phyloP scores from a whole-genome alignment of 1,284 basidiomycete species.

The Boletus semigastroideus region DNA sequence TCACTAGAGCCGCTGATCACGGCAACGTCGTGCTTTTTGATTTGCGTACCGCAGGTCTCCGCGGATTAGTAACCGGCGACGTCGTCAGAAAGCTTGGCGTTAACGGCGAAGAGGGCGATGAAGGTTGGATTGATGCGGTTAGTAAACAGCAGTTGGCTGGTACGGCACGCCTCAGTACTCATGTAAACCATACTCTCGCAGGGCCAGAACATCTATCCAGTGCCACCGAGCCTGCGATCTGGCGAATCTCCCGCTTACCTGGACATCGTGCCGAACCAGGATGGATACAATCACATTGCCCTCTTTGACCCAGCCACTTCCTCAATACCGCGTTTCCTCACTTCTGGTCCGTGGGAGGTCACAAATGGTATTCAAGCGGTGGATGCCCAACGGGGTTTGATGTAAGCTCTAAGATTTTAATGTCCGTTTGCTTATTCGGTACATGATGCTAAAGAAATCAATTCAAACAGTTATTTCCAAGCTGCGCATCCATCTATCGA shows the following conservation, averaged over 20 bases:
- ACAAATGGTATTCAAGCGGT: conserved; percentile 72
- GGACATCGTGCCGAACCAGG: conserved; percentile 77
- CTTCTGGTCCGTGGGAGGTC: conserved; percentile 89
- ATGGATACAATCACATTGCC: conserved; percentile 89
- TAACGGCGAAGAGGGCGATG: conserved; percentile 82
- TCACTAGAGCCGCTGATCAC: conserved; percentile 77
- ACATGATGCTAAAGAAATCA: conserved; percentile 19
- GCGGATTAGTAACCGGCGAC: conserved; percentile 41
- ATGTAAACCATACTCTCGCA: conserved; percentile 28
- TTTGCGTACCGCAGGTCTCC: conserved; percentile 36
- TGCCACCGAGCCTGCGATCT: conserved; percentile 46
- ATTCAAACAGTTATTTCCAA: conserved; percentile 72
- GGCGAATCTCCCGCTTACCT: conserved; percentile 67
- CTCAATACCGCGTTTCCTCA: conserved; percentile 76
- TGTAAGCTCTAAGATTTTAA: conserved; percentile 52
- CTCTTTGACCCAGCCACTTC: conserved; percentile 78
- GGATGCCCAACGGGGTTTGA: conserved; percentile 62
- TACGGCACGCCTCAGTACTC: conserved; percentile 10
- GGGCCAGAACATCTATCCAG: conserved; percentile 61
- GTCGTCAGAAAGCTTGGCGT: conserved; percentile 77
- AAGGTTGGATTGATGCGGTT: conserved; percentile 89
- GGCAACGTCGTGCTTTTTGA: conserved; percentile 81
- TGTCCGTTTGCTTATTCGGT: conserved; percentile 23
- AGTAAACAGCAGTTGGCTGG: conserved; percentile 26
- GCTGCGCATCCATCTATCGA: conserved; percentile 84